A percentile compares a stretch with the other conserved stretches of the same genome.
These are phyloP conservation scores for Heliocybe sulcata DNA, from an alignment of 1,284 basidiomycete genomes.

Conservation along the genomic window DNA sequence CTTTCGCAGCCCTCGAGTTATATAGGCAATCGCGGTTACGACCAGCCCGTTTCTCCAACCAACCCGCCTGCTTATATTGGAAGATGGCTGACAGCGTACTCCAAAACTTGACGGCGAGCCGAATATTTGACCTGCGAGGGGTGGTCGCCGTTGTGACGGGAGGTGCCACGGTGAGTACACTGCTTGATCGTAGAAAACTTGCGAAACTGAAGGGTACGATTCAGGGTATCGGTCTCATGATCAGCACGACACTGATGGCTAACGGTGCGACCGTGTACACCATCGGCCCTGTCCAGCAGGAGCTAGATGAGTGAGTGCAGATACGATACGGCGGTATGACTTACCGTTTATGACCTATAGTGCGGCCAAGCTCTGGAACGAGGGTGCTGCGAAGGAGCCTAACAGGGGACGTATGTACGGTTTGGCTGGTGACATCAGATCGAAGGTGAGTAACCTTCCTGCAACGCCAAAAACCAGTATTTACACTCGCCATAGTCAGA, in stretches of 20 bases:
- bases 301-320: constrained; percentile 28
- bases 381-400: constrained; percentile 23
- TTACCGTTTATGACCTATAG: constrained; percentile 17
- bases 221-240: constrained; percentile 44
- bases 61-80: too few species aligned
- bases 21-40: constrained; percentile 11
- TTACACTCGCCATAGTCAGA: constrained; percentile 24
- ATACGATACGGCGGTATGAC: too few species aligned
- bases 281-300: constrained; percentile 34
- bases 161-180: constrained; percentile 33
- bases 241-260: constrained; percentile 35
- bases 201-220: not conserved
- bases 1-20: too few species aligned
- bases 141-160: constrained; percentile 43
- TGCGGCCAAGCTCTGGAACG: constrained; percentile 29
- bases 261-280: constrained; percentile 46
- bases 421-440: constrained; percentile 36
- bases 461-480: not conserved
- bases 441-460: constrained; percentile 17
- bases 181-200: not conserved
- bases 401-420: constrained; percentile 32
- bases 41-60: too few species aligned
- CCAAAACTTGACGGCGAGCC: constrained; percentile 27
- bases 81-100: constrained; percentile 31
- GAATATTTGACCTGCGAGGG: constrained; percentile 34